Evolutionary conservation across 1,284 basidiomycete genomes (phyloP).

Genomic region (Trichosporon sp.): DNA sequence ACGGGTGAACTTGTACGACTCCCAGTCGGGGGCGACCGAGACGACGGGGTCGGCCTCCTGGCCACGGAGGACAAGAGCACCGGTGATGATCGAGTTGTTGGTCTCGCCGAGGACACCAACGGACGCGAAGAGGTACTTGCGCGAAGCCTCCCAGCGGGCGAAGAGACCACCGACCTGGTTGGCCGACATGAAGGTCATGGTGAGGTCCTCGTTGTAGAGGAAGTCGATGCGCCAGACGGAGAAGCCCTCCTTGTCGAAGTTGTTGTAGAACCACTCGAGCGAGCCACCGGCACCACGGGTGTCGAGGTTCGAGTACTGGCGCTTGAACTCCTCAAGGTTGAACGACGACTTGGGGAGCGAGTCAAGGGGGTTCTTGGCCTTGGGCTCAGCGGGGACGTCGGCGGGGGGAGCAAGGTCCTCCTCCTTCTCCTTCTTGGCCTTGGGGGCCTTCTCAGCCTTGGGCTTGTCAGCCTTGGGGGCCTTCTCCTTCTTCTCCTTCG

Average conservation of each 20-base stretch:
- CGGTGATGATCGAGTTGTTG: slow-evolving; percentile 73
- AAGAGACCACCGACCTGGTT: slow-evolving; percentile 84
- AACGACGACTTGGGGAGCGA: slow-evolving; percentile 83
- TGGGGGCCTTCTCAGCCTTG: slow-evolving; percentile 51
- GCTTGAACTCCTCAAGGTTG: slow-evolving; percentile 98
- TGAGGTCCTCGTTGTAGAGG: slow-evolving; percentile 94
- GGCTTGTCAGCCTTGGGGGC: slow-evolving; percentile 54
- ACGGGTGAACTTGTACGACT: slow-evolving; percentile 77
- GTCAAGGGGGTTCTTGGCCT: slow-evolving; percentile 92
- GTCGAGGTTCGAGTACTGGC: slow-evolving; percentile 95
- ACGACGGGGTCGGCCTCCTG: slow-evolving; percentile 62
- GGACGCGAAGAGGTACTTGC: slow-evolving; percentile 93
- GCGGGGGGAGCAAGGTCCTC: slow-evolving; percentile 57
- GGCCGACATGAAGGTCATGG: slow-evolving; percentile 84
- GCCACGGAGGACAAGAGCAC: slow-evolving; percentile 78
- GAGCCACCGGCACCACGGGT: slow-evolving; percentile 77
- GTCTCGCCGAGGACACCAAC: slow-evolving; percentile 79
- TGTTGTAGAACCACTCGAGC: slow-evolving; percentile 74
- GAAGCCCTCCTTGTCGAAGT: slow-evolving; percentile 88
- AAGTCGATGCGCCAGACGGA: slow-evolving; percentile 82
- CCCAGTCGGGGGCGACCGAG: slow-evolving; percentile 79
- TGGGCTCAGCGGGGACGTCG: slow-evolving; percentile 56
- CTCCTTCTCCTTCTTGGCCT: slow-evolving; percentile 58
- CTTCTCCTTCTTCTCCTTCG: slow-evolving; percentile 60
- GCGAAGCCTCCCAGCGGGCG: slow-evolving; percentile 87